Base-by-base conservation (phyloP, 1,284 basidiomycete species). In the Sphagnurus paluster region DNA sequence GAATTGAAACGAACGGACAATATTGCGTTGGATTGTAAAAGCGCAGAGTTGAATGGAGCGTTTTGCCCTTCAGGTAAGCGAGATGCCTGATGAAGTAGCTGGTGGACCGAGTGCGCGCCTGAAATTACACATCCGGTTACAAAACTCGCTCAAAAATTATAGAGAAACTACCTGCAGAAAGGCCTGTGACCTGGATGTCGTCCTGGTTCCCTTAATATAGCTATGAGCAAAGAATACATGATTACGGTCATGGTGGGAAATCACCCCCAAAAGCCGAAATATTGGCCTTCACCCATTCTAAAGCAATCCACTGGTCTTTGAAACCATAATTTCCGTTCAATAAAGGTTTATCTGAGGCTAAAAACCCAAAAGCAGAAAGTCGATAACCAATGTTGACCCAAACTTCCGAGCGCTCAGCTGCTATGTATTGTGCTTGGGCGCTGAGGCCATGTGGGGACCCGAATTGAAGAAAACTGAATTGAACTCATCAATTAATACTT, bases 101-200 rank as follows among this genome's bases (percentile, higher is more conserved):
- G 84, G 55, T 89, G 86, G 0, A 87, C 80, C 0, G 88, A 80
- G 64, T 90, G 85, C 1, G 79, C 86, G 6, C 84, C 83, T 82
- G 39, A 8, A 16, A 5, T 37, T 3, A 24, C 4, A 13, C 19
- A 13, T 11, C 10, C 13, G 7, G 6, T 23, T 36, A 4, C 5
- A n/a, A 11, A 2, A 17, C 14, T 11, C 23, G 10, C 19, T 10
- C 48, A 26, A 35, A 11, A 25, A 36, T 17, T 4, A 13, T 29
- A 21, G 23, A 55, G 17, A 9, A n/a, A 63, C 35, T 48, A 80
- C 87, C 87, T 41, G 84, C 87, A 14, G 84, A 89, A 9, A 89
- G 66, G 0, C 87, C 87, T 10, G 74, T 71, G 5, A 90, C 53
- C 52, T 82, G 78, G 16, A 90, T 73, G 50, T 84, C 69, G 4